These are phyloP conservation scores for Colletotrichum gigasporum DNA, from an alignment of 2,329 filamentous ascomycete genomes.

Conservation along the genomic window DNA sequence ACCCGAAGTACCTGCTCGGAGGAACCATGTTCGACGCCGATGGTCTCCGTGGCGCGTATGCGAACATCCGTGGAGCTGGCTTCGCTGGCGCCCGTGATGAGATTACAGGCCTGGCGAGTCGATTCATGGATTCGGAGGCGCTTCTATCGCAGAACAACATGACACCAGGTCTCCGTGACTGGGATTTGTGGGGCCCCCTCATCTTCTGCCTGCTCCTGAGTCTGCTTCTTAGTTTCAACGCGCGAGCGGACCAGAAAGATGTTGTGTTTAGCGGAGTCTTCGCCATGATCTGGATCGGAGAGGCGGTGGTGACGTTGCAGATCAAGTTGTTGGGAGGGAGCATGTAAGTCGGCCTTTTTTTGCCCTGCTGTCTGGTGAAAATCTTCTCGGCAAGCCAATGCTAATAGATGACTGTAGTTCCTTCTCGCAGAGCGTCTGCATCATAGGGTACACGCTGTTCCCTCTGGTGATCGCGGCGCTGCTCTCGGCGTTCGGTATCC, in stretches of 20 bases:
- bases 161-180: slow-evolving; percentile 91
- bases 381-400: background rate
- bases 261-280: slow-evolving; percentile 96
- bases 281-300: slow-evolving; percentile 95
- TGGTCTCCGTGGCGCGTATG: slow-evolving; percentile 68
- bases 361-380: background rate
- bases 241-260: slow-evolving; percentile 82
- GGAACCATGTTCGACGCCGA: slow-evolving; percentile 70
- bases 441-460: slow-evolving; percentile 98
- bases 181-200: slow-evolving; percentile 97
- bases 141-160: slow-evolving; percentile 73
- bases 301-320: slow-evolving; percentile 96
- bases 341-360: slow-evolving; percentile 73
- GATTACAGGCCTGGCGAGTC: slow-evolving; percentile 67
- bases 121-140: slow-evolving; percentile 71
- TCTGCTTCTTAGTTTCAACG: slow-evolving; percentile 85
- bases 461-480: slow-evolving; percentile 93
- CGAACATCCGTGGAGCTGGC: slow-evolving; percentile 67
- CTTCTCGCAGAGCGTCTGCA: slow-evolving; percentile 96
- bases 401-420: slow-evolving; percentile 66
- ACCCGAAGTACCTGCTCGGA: slow-evolving; percentile 89
- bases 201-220: slow-evolving; percentile 93
- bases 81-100: slow-evolving; percentile 69
- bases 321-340: slow-evolving; percentile 96
- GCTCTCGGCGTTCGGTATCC: slow-evolving; percentile 83